A percentile compares a stretch with the other conserved stretches of the same genome.
Evolutionary conservation across 75 land plant genomes (phyloP).

Genomic region (Picea sitchensis): DNA sequence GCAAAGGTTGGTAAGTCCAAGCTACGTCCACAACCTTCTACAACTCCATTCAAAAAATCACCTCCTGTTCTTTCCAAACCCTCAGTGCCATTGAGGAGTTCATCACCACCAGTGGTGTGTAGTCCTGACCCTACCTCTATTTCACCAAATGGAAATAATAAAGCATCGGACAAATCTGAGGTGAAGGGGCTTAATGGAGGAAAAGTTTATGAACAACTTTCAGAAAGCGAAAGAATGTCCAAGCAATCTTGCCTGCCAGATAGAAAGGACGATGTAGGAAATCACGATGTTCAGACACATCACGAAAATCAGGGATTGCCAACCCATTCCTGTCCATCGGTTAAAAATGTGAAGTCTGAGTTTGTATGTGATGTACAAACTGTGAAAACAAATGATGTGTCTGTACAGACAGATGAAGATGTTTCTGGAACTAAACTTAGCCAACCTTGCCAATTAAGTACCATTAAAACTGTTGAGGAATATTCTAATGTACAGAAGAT

Average conservation of each 20-base stretch:
- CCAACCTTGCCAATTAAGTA: not conserved
- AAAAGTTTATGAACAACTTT: not conserved
- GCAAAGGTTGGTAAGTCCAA: slow-evolving; percentile 19
- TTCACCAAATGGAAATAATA: not conserved
- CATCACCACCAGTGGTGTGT: not conserved
- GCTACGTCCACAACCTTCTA: slow-evolving; percentile 26
- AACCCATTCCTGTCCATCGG: not conserved
- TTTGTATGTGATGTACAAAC: not conserved
- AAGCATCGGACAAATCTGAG: not conserved
- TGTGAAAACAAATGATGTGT: not conserved
- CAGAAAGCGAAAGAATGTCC: not conserved
- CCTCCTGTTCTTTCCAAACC: slow-evolving; percentile 33
- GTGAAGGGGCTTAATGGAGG: not conserved
- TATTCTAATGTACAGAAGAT: slow-evolving; percentile 2
- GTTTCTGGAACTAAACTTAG: not conserved
- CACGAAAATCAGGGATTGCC: not conserved
- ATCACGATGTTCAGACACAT: slow-evolving; percentile 1
- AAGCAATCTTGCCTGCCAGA: not conserved
- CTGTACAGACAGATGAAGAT: slow-evolving; percentile 4
- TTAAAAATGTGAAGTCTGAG: not conserved
- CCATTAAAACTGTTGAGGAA: not conserved
- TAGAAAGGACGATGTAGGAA: slow-evolving; percentile 7
- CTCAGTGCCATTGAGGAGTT: slow-evolving; percentile 9
- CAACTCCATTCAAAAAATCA: slow-evolving; percentile 21
- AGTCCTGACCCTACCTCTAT: not conserved